Evolutionary conservation across 768 basidiomycete species (phyloP).

Genomic region (Naganishia onofrii): DNA sequence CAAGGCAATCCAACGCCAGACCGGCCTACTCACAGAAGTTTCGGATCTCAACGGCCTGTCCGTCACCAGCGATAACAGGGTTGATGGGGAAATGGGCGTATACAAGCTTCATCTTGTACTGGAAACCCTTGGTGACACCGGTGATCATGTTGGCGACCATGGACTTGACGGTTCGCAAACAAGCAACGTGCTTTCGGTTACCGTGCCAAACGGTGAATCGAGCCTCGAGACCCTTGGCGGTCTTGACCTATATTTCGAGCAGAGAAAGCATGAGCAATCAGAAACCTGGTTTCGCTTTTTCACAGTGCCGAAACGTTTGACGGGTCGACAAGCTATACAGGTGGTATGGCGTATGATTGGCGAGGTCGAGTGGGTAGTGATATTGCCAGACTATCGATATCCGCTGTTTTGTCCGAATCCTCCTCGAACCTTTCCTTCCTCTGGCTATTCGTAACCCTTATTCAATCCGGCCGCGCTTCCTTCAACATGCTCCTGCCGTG

Average conservation of each 20-base stretch:
- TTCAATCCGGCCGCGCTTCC: background rate
- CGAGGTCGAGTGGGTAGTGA: background rate
- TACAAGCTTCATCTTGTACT: conserved; percentile 99
- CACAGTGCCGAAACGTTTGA: background rate
- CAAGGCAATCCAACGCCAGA: background rate
- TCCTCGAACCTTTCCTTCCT: background rate
- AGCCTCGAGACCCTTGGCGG: conserved; percentile 69
- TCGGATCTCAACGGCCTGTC: conserved; percentile 51
- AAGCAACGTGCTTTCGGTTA: conserved; percentile 95
- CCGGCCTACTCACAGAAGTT: conserved; percentile 51
- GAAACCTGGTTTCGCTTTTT: background rate
- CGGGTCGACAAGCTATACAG: background rate
- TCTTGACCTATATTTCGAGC: conserved; percentile 47
- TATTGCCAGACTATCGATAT: background rate
- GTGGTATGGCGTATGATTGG: background rate
- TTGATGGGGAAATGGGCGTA: conserved; percentile 99
- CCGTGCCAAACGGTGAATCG: conserved; percentile 96
- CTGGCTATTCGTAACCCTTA: background rate
- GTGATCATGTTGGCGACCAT: conserved; percentile 96
- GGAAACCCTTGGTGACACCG: conserved; percentile 98
- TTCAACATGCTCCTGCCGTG: background rate
- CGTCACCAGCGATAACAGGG: conserved; percentile 62
- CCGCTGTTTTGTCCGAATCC: background rate
- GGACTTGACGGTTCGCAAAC: conserved; percentile 91
- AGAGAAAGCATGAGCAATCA: background rate